These are phyloP conservation scores for Lathyrus aphaca DNA, from an alignment of 306 rosid genomes.

Conservation along the genomic window DNA sequence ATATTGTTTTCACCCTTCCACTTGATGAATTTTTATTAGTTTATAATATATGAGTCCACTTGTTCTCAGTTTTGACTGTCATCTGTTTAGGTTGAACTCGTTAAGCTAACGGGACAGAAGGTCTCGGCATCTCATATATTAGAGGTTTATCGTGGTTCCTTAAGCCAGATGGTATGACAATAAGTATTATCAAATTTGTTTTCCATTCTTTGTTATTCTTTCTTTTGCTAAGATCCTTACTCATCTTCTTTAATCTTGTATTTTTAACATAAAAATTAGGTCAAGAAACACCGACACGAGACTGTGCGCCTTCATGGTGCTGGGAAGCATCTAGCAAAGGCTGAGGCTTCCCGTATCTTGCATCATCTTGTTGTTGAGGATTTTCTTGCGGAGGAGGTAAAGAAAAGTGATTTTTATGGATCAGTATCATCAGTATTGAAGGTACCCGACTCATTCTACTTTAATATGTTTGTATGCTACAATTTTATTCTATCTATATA, in stretches of 20 bases:
- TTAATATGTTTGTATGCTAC: constrained; percentile 10
- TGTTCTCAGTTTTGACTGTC: constrained; percentile 37
- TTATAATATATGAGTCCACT: constrained; percentile 29
- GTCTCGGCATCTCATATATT: constrained; percentile 84
- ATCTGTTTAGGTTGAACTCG: constrained; percentile 74
- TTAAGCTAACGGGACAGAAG: constrained; percentile 75
- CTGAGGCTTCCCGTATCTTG: constrained; percentile 92
- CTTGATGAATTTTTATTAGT: constrained; percentile 26
- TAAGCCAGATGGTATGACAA: constrained; percentile 76
- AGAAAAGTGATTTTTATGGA: constrained; percentile 90
- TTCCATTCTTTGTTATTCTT: constrained; percentile 17
- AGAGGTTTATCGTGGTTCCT: constrained; percentile 93
- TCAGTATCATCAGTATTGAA: constrained; percentile 85
- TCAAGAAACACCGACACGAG: constrained; percentile 85
- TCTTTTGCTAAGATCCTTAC: constrained; percentile 28
- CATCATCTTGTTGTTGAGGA: constrained; percentile 84
- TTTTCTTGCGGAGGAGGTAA: constrained; percentile 83
- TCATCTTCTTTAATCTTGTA: constrained; percentile 30
- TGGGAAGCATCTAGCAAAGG: constrained; percentile 84
- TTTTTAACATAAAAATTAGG: constrained; percentile 54
- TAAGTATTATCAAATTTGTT: constrained; percentile 25
- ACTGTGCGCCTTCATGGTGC: constrained; percentile 75
- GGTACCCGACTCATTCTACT: constrained; percentile 51
- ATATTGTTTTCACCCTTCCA: constrained; percentile 20
- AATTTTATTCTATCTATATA: constrained; percentile 12